Percentiles rank a stretch among this genome's conserved stretches.
Evolutionary conservation across 768 basidiomycete genomes (phyloP).

Genomic region (Kwoniella mangroviensis): DNA sequence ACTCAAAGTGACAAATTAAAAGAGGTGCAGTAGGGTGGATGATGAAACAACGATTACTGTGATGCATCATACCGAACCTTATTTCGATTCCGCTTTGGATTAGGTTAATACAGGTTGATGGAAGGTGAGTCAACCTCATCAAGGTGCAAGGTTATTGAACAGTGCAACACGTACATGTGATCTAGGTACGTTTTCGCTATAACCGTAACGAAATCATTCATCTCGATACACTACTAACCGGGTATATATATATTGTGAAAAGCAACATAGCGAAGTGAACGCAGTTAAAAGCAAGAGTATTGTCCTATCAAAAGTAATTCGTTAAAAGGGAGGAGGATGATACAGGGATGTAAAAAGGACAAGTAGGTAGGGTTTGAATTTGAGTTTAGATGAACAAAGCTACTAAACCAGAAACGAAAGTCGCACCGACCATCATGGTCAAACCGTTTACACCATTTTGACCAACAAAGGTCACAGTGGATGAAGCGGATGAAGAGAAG

Average conservation of each 20-base stretch:
- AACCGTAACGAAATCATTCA: conserved; percentile 5
- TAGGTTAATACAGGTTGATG: no score
- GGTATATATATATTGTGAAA: not conserved
- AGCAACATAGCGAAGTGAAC: not conserved
- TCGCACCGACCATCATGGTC: conserved; percentile 12
- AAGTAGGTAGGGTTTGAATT: not conserved
- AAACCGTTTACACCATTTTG: conserved; percentile 21
- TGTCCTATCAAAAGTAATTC: not conserved
- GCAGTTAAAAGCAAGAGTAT: not conserved
- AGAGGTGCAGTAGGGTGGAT: no score
- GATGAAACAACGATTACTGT: no score
- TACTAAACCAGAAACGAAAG: conserved; percentile 30
- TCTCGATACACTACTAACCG: conserved; percentile 9
- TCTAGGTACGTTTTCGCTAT: no score
- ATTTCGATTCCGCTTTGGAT: no score
- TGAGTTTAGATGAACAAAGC: conserved; percentile 29
- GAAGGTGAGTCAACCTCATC: no score
- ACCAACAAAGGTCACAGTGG: conserved; percentile 10
- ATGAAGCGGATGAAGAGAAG: conserved; percentile 34
- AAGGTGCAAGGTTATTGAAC: not conserved
- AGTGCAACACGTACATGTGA: not conserved
- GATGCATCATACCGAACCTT: no score
- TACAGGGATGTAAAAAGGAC: not conserved
- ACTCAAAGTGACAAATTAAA: no score
- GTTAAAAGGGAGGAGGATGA: not conserved